Conservation (phyloP, 352 stramenopile genomes). For the Phytophthora multivora region DNA sequence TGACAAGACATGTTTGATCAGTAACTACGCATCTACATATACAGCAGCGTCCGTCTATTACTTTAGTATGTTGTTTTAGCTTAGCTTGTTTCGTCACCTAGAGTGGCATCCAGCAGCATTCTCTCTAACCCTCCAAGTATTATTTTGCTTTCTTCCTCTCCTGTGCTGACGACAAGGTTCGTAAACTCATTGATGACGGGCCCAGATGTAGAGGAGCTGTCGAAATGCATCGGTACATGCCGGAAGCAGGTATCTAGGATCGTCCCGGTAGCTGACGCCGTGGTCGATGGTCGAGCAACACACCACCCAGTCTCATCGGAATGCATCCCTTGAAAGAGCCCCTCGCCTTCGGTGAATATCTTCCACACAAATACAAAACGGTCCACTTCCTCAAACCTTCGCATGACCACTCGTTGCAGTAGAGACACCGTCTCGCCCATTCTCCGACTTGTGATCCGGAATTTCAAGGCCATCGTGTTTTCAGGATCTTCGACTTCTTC, state of each 20-base stretch:
- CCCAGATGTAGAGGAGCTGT: no score
- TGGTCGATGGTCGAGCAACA: not conserved
- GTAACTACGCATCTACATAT: no score
- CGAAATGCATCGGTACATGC: no score
- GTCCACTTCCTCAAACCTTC: not conserved
- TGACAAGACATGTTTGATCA: slow-evolving; percentile 22
- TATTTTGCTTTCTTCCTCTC: no score
- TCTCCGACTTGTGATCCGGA: slow-evolving; percentile 1
- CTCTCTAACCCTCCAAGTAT: no score
- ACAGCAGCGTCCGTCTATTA: no score
- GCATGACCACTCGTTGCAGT: not conserved
- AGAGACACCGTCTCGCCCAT: no score
- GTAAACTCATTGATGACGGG: no score
- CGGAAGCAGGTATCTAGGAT: no score
- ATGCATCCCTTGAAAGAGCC: slow-evolving; percentile 5
- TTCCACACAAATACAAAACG: not conserved
- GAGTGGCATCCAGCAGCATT: no score
- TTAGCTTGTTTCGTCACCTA: not conserved
- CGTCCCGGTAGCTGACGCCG: not conserved
- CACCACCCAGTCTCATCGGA: slow-evolving; percentile 9
- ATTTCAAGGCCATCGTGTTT: not conserved
- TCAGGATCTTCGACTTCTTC: not conserved
- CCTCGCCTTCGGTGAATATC: not conserved
- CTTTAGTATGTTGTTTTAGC: not conserved
- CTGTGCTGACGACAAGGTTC: no score